Base-by-base conservation (phyloP, 148 eudicot genomes). In the Vaccinium darrowii region DNA sequence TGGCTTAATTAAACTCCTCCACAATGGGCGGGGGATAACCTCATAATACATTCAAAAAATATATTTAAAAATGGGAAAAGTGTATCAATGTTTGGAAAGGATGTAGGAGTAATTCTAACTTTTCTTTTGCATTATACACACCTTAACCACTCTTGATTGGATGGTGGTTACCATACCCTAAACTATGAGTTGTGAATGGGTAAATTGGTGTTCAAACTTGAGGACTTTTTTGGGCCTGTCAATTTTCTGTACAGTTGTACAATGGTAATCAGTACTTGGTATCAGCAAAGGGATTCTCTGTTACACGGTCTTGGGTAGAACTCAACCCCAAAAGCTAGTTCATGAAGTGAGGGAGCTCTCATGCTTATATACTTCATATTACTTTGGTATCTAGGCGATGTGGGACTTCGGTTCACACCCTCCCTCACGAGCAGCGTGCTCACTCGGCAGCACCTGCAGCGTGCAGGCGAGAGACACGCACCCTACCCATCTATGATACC, bases 171-270 rank as follows among this genome's bases (percentile, higher is more conserved):
- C 73, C 13, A 10, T 67, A 25, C 33, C 15, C 36, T 12, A 67
- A 67, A 67, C 36, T 73, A 49, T 57, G 30, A 69, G 21, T 1
- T 3, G 63, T 73, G 80, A 76, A 43, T 27, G 60, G 8, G 15
- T 67, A 14, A 82, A 67, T 50, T 67, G 49, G 19, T 10, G 23
- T 52, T 10, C 52, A 19, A 30, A 4, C 39, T 39, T 49, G 43
- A 50, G 84, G 84, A 52, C 36, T 3, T 82, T 62, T 62, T 71
- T 71, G 54, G 60, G 27, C 30, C 57, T 71, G 39, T 71, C 13
- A 15, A 14, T 81, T 19, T 47, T 19, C 62, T 51, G 19, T 30
- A 23, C 9, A 16, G 49, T 13, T 82, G 54, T 69, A 47, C 16
- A 53, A 53, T 53, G 18, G 6, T 69, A 33, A 53, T 27, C 65